Evolutionary conservation across 192 early-diverging fungal genomes (phyloP), one percentile per base, ranked within the genome.

Genomic region (Jimgerdemannia lactiflua): DNA sequence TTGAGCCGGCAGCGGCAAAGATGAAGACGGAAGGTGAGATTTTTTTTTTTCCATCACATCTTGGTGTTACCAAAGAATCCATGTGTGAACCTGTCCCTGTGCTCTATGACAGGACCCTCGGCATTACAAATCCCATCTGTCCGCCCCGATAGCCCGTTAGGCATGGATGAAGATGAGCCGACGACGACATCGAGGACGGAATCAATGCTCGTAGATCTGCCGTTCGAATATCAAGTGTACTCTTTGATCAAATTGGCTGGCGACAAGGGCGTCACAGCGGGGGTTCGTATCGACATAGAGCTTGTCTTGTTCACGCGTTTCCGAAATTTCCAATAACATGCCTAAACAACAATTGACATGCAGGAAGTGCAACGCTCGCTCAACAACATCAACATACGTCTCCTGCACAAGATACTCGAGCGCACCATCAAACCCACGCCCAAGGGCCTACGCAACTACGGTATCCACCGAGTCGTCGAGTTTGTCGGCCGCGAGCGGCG

Each of bases 181-280:
- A 17, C n/a, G 3, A n/a, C 14, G 42, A 17, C 68, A n/a, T 69
- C 68, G 9, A 69, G 4, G 42, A 40, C 68, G 49, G 49, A 54
- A 11, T 54, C 49, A 11, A 78, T 90, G 9, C 74, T 81, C 39
- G 70, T 84, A 3, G 88, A 92, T 69, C 80, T 88, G 0, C 90
- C 91, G 3, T 71, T 93, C 11, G 90, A 93, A 20, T 84, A 84
- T 69, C 92, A 93, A 73, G 84, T 93, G 0, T 91, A 88, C 74
- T 83, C 84, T 10, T 67, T 90, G 17, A 88, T 93, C 44, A 65
- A 77, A 1, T 68, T 83, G 6, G 29, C 86, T 4, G 90, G 88
- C n/a, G 74, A 82, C 18, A 19, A 73, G 9, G 92, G 92, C 4
- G 83, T 82, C 11, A 89, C 84, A 17, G 79, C 86, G 10, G 83